Percentiles rank a stretch among this genome's conserved stretches.
Conservation (phyloP, 1,284 basidiomycete genomes). For the Mycena citricolor region DNA sequence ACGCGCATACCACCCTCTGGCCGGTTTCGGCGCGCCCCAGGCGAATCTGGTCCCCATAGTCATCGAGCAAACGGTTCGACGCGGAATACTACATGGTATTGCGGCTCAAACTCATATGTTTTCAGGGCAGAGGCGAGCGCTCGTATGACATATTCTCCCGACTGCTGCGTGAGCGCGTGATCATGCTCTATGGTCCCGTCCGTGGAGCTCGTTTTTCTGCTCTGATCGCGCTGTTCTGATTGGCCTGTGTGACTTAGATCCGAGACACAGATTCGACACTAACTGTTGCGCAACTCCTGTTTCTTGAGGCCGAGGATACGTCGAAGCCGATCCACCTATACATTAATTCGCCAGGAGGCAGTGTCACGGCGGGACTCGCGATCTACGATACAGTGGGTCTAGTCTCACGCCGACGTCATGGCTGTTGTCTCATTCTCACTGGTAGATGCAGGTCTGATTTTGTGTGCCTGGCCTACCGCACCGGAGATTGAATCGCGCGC, state of each 20-base stretch:
- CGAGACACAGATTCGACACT: slow-evolving; percentile 82
- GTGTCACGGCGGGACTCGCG: slow-evolving; percentile 89
- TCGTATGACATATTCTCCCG: slow-evolving; percentile 95
- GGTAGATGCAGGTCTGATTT: slow-evolving; percentile 71
- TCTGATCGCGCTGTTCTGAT: no score
- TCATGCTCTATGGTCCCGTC: slow-evolving; percentile 92
- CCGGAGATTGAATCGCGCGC: slow-evolving; percentile 17
- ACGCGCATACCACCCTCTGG: slow-evolving; percentile 50
- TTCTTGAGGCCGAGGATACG: slow-evolving; percentile 91
- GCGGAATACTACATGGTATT: not conserved
- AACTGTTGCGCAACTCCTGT: slow-evolving; percentile 86
- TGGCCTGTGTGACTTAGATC: slow-evolving; percentile 52
- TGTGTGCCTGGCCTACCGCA: slow-evolving; percentile 20
- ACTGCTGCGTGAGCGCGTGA: slow-evolving; percentile 84
- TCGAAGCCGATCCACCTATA: slow-evolving; percentile 91
- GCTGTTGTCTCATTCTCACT: not conserved
- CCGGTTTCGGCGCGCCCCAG: slow-evolving; percentile 42
- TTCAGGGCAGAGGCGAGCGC: slow-evolving; percentile 85
- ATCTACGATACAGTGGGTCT: slow-evolving; percentile 87
- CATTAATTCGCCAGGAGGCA: slow-evolving; percentile 93
- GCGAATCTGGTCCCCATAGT: slow-evolving; percentile 84
- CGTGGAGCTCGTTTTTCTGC: slow-evolving; percentile 29
- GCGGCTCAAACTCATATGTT: slow-evolving; percentile 29
- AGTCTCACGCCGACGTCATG: not conserved
- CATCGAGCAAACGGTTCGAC: slow-evolving; percentile 83